These are phyloP conservation scores for Trichophaea hybrida DNA, from an alignment of 2,329 filamentous ascomycete species.

Conservation along the genomic window DNA sequence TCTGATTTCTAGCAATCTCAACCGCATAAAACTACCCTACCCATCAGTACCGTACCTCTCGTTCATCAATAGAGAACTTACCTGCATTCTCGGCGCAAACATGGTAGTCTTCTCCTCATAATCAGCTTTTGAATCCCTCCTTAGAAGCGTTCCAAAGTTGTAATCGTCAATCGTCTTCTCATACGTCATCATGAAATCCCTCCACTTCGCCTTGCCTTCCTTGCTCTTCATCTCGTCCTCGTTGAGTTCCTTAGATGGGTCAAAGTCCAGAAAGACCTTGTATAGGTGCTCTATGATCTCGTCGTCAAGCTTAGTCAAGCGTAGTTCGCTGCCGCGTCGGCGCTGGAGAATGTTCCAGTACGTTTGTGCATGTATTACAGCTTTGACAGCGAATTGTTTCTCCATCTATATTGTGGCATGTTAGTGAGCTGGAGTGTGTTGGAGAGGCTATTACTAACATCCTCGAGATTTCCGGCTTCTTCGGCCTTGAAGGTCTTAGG, in stretches of 20 bases:
- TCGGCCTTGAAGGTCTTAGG: conserved; percentile 40
- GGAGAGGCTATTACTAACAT: conserved; percentile 37
- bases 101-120: conserved; percentile 84
- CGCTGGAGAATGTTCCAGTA: conserved; percentile 95
- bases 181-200: conserved; percentile 84
- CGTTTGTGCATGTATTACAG: conserved; percentile 88
- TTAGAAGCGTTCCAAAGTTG: conserved; percentile 93
- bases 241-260: conserved; percentile 63
- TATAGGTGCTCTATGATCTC: conserved; percentile 86
- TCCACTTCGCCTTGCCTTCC: conserved; percentile 82
- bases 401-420: conserved; percentile 54
- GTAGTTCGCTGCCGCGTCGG: conserved; percentile 72
- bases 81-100: conserved; percentile 61
- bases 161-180: conserved; percentile 93
- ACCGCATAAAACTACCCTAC: conserved; percentile 51
- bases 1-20: conserved; percentile 64
- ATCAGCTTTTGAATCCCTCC: conserved; percentile 61
- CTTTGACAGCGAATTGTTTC: conserved; percentile 98
- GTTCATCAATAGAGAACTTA: conserved; percentile 3
- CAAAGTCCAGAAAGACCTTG: conserved; percentile 81
- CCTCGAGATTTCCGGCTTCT: conserved; percentile 54
- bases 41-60: not conserved
- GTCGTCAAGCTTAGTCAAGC: conserved; percentile 86
- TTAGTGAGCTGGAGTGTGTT: not conserved
- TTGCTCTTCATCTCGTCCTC: conserved; percentile 98